Percentiles rank a stretch among this genome's conserved stretches.
Conservation (phyloP, 1,284 basidiomycete species). For the Cutaneotrichosporon spelunceum region DNA sequence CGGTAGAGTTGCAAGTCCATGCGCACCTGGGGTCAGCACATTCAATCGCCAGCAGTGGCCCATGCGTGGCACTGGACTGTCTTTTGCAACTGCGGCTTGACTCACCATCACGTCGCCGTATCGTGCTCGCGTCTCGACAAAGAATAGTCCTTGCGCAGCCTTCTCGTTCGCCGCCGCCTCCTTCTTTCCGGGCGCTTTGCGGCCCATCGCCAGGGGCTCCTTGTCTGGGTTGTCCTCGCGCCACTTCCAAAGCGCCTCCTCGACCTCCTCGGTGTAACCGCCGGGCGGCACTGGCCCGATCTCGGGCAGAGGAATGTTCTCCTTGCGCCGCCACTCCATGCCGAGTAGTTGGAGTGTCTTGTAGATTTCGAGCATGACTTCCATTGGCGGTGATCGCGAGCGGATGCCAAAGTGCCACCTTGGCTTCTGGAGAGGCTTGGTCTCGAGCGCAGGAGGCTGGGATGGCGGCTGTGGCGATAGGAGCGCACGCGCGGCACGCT, state of each 20-base stretch:
- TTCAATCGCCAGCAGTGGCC: too few species aligned
- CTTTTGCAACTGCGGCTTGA: too few species aligned
- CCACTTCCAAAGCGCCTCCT: constrained; percentile 55
- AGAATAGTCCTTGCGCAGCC: constrained; percentile 68
- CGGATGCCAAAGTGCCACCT: constrained; percentile 99
- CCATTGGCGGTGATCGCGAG: constrained; percentile 92
- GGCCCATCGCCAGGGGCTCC: constrained; percentile 35
- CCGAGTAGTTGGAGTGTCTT: constrained; percentile 84
- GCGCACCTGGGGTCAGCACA: constrained; percentile 61
- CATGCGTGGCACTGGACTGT: too few species aligned
- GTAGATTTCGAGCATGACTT: constrained; percentile 99
- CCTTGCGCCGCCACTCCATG: constrained; percentile 80
- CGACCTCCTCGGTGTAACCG: constrained; percentile 45
- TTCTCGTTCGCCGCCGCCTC: constrained; percentile 54
- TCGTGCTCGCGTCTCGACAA: constrained; percentile 87
- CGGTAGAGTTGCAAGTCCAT: constrained; percentile 98
- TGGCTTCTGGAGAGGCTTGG: constrained; percentile 54
- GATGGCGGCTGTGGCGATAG: constrained; percentile 20
- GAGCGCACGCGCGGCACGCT: constrained; percentile 44
- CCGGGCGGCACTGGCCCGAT: constrained; percentile 57
- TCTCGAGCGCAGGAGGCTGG: constrained; percentile 24
- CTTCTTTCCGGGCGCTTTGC: constrained; percentile 46
- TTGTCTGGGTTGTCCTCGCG: constrained; percentile 36
- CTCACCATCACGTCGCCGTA: constrained; percentile 85
- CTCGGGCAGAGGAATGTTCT: constrained; percentile 62